Evolutionary conservation across 1,139 yeast genomes (phyloP).

Genomic region (Yamadazyma triangularis): DNA sequence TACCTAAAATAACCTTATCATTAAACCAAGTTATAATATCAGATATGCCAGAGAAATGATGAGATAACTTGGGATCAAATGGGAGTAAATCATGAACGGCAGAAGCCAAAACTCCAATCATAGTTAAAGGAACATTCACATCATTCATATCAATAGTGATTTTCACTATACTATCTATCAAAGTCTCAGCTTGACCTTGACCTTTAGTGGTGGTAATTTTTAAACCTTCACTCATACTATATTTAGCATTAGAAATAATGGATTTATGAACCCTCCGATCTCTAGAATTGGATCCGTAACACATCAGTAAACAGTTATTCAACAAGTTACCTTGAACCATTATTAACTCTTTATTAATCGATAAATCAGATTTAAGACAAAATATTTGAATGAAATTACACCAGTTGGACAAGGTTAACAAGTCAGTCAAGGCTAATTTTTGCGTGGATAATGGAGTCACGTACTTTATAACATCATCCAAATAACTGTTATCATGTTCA

Average conservation of each 20-base stretch:
- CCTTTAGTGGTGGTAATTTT: too few species aligned
- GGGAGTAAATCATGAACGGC: not conserved
- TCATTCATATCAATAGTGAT: constrained; percentile 6
- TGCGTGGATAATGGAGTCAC: constrained; percentile 30
- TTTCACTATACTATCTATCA: constrained; percentile 7
- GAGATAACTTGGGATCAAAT: not conserved
- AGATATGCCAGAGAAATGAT: not conserved
- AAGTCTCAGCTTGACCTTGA: constrained; percentile 7
- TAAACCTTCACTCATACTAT: constrained; percentile 19
- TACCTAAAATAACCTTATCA: constrained; percentile 43
- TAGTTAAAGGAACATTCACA: constrained; percentile 1
- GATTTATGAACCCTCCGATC: constrained; percentile 40
- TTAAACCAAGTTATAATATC: constrained; percentile 8
- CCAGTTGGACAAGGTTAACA: constrained; percentile 58
- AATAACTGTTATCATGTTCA: constrained; percentile 1
- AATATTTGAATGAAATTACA: constrained; percentile 16
- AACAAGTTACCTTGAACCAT: not conserved
- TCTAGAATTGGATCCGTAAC: constrained; percentile 31
- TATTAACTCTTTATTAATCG: too few species aligned
- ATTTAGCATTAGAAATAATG: constrained; percentile 34
- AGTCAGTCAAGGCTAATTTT: constrained; percentile 47
- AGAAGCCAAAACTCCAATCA: constrained; percentile 1
- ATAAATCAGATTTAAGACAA: not conserved
- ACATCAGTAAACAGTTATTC: constrained; percentile 3
- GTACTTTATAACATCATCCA: constrained; percentile 30